Evolutionary conservation across 257 asterid genomes (phyloP).

Genomic region (Solanum ossicruentum): DNA sequence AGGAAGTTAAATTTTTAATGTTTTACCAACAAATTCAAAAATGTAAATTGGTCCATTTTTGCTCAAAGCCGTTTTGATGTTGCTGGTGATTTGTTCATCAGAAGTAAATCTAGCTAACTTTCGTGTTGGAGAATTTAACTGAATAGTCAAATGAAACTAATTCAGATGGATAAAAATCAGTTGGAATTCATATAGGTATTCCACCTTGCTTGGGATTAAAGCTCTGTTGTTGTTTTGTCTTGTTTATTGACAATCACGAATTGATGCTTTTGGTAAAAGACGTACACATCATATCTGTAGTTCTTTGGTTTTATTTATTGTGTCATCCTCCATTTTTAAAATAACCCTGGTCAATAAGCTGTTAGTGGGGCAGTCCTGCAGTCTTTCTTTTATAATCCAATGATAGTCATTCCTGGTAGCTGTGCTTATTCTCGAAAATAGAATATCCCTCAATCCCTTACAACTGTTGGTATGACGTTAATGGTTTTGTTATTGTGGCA

Average conservation of each 20-base stretch:
- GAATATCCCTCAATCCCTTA: not conserved
- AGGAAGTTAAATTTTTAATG: not conserved
- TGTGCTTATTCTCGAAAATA: not conserved
- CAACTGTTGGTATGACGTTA: not conserved
- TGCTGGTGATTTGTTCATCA: not conserved
- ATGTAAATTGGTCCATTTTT: not conserved
- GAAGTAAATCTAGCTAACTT: not conserved
- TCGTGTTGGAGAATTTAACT: not conserved
- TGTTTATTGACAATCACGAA: not conserved
- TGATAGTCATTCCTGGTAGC: not conserved
- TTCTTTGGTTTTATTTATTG: not conserved
- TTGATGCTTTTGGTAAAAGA: not conserved
- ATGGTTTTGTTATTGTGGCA: not conserved
- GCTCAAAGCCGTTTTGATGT: not conserved
- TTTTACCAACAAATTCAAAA: not conserved
- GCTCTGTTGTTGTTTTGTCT: not conserved
- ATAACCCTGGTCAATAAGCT: not conserved
- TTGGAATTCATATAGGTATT: not conserved
- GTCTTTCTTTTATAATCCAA: not conserved
- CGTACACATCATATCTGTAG: not conserved
- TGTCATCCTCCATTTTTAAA: not conserved
- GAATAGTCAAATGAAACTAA: not conserved
- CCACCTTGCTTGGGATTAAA: not conserved
- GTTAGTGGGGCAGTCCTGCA: not conserved
- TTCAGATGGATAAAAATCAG: not conserved